These are phyloP conservation scores for Macrolepiota albuminosa DNA, from an alignment of 768 basidiomycete genomes.

Conservation along the genomic window DNA sequence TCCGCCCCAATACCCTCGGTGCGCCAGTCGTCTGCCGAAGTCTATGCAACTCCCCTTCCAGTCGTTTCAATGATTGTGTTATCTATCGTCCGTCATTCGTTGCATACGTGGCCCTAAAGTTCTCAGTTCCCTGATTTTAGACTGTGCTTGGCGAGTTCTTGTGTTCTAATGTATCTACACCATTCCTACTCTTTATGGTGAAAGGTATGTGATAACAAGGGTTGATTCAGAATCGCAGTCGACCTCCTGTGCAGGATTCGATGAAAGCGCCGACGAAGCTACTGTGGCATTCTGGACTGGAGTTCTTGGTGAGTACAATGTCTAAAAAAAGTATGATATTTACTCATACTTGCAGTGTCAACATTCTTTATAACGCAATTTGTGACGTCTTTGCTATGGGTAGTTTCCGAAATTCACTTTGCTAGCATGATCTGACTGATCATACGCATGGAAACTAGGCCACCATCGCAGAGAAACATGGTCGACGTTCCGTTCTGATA, in stretches of 20 bases:
- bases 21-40: slow-evolving; percentile 48
- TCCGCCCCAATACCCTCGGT: slow-evolving; percentile 71
- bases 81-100: slow-evolving; percentile 59
- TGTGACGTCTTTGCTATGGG: slow-evolving; percentile 92
- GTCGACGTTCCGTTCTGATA: slow-evolving; percentile 77
- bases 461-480: slow-evolving; percentile 91
- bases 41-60: slow-evolving; percentile 78
- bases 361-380: slow-evolving; percentile 95
- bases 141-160: slow-evolving; percentile 95
- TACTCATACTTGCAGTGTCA: slow-evolving; percentile 45
- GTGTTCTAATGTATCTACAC: slow-evolving; percentile 88
- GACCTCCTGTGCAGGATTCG: slow-evolving; percentile 45
- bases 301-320: slow-evolving; percentile 55
- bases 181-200: slow-evolving; percentile 94
- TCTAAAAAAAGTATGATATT: not conserved
- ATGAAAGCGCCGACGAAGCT: slow-evolving; percentile 69
- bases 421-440: slow-evolving; percentile 12
- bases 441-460: slow-evolving; percentile 44
- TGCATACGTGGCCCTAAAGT: not conserved
- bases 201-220: slow-evolving; percentile 45
- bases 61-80: slow-evolving; percentile 86
- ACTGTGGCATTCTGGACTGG: slow-evolving; percentile 90
- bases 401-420: slow-evolving; percentile 23
- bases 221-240: not conserved
- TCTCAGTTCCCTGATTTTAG: slow-evolving; percentile 32